Percentiles rank a stretch among this genome's conserved stretches.
These are phyloP conservation scores for Aspergillus sergii DNA, from an alignment of 2,329 filamentous ascomycete species.

Conservation along the genomic window DNA sequence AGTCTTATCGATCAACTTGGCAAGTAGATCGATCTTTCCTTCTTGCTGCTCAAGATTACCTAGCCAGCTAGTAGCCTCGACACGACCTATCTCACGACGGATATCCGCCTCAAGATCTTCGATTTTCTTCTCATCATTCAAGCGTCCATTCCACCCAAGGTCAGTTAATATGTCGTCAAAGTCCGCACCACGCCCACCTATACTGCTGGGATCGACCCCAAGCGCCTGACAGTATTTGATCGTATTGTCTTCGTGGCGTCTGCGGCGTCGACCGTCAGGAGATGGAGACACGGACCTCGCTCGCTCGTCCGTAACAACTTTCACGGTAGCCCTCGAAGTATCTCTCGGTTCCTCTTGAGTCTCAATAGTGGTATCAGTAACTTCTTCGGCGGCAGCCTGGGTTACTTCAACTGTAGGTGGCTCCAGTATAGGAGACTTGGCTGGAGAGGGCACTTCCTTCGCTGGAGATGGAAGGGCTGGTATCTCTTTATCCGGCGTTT, in stretches of 20 bases:
- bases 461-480: conserved; percentile 22
- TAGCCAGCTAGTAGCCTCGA: conserved; percentile 91
- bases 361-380: conserved; percentile 27
- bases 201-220: conserved; percentile 74
- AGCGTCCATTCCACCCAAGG: conserved; percentile 82
- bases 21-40: conserved; percentile 83
- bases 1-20: conserved; percentile 81
- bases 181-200: conserved; percentile 75
- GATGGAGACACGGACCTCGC: conserved; percentile 40
- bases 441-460: conserved; percentile 17
- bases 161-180: conserved; percentile 83
- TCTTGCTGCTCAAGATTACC: conserved; percentile 82
- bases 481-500: conserved; percentile 33
- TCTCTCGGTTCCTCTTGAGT: conserved; percentile 24
- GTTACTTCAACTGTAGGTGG: conserved; percentile 45
- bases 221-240: conserved; percentile 75
- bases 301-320: conserved; percentile 27
- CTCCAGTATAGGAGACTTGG: conserved; percentile 18
- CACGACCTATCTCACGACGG: conserved; percentile 83
- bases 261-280: conserved; percentile 58
- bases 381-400: conserved; percentile 34
- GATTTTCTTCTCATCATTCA: conserved; percentile 73
- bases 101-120: conserved; percentile 81
- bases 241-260: conserved; percentile 71
- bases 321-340: conserved; percentile 25